phyloP scores from a whole-genome alignment of 1,284 basidiomycete genomes.

The Singerocomus inundabilis region DNA sequence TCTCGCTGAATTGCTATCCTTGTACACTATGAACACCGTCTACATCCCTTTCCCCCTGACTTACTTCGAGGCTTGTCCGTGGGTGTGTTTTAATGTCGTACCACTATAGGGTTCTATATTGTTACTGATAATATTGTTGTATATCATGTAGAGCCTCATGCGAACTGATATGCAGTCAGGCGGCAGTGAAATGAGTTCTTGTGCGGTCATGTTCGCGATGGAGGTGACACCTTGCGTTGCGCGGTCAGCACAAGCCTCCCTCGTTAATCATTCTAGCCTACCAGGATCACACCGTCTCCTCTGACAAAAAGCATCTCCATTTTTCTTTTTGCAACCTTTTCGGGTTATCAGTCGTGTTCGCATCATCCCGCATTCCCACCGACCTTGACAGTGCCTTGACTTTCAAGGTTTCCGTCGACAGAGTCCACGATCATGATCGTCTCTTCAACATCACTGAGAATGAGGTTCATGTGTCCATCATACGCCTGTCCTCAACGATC shows the following conservation, averaged over 20 bases:
- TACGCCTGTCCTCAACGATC: constrained; percentile 70
- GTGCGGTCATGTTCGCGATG: constrained; percentile 54
- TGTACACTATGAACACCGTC: constrained; percentile 7
- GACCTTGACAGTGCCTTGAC: constrained; percentile 63
- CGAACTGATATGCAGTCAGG: constrained; percentile 34
- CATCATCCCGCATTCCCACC: constrained; percentile 1
- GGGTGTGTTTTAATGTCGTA: constrained; percentile 8
- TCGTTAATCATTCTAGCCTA: constrained; percentile 40
- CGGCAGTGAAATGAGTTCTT: not conserved
- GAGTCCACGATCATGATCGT: constrained; percentile 90
- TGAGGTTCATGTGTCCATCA: constrained; percentile 99
- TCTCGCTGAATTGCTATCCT: not conserved
- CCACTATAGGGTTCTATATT: constrained; percentile 1
- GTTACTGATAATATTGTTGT: constrained; percentile 9
- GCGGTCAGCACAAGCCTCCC: constrained; percentile 10
- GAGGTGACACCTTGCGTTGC: constrained; percentile 64
- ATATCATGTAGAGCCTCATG: constrained; percentile 7
- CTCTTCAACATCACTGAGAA: constrained; percentile 96
- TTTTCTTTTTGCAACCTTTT: constrained; percentile 89
- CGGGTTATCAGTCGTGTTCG: constrained; percentile 9
- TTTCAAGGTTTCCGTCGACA: constrained; percentile 49
- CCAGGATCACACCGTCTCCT: constrained; percentile 92
- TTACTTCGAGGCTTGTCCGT: constrained; percentile 6
- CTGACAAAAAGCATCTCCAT: constrained; percentile 98
- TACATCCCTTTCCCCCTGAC: not conserved